These are phyloP conservation scores for Pythium apleroticum DNA, from an alignment of 352 stramenopile genomes.

Conservation along the genomic window DNA sequence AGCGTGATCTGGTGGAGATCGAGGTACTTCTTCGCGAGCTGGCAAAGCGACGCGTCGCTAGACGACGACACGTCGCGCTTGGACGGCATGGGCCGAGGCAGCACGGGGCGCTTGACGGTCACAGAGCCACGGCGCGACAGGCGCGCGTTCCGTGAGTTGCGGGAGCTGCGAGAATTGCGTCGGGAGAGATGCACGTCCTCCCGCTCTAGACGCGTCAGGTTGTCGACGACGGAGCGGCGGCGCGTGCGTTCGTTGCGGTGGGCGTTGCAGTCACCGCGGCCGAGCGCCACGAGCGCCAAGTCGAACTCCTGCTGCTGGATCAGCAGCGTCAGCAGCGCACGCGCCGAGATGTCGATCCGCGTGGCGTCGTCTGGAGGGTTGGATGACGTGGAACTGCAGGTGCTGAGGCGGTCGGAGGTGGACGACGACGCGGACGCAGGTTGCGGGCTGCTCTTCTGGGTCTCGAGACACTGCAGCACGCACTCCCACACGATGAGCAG, in stretches of 20 bases:
- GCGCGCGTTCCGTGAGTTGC: not conserved
- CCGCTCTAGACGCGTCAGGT: not conserved
- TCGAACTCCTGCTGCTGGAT: slow-evolving; percentile 60
- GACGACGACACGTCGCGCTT: slow-evolving; percentile 26
- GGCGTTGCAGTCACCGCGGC: slow-evolving; percentile 48
- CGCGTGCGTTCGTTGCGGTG: slow-evolving; percentile 30
- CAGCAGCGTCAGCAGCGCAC: slow-evolving; percentile 42
- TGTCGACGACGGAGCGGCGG: slow-evolving; percentile 23
- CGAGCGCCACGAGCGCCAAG: slow-evolving; percentile 47
- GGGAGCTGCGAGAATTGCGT: slow-evolving; percentile 14
- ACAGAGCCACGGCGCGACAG: slow-evolving; percentile 29
- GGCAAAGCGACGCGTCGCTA: slow-evolving; percentile 37
- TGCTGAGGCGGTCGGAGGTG: slow-evolving; percentile 16
- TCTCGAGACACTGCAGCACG: slow-evolving; percentile 48
- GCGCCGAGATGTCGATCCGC: slow-evolving; percentile 36
- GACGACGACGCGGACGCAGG: slow-evolving; percentile 6
- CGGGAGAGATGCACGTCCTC: slow-evolving; percentile 20
- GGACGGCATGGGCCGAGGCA: slow-evolving; percentile 19
- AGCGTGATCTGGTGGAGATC: slow-evolving; percentile 65
- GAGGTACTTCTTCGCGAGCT: slow-evolving; percentile 51
- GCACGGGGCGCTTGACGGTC: slow-evolving; percentile 2
- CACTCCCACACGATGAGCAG: slow-evolving; percentile 64
- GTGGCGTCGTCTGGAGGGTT: slow-evolving; percentile 30
- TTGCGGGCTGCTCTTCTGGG: not conserved
- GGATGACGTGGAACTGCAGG: slow-evolving; percentile 18